Conservation (phyloP, 768 basidiomycete species). For the Clathrus columnatus region DNA sequence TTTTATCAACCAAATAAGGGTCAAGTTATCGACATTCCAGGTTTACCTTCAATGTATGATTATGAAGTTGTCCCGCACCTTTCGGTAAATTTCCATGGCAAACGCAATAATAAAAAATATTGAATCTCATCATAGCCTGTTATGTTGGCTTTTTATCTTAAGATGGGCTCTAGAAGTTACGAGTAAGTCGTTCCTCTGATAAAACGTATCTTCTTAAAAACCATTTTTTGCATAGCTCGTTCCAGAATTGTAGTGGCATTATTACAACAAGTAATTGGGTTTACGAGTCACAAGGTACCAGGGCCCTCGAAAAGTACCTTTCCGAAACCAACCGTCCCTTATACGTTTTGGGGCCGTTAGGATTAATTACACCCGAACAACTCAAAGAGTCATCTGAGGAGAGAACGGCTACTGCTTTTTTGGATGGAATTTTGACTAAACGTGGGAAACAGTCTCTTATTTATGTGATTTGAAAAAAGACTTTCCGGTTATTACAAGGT, state of each 20-base stretch:
- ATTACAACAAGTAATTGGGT: constrained; percentile 10
- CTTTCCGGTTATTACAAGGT: not conserved
- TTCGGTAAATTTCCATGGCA: not conserved
- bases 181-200: not conserved
- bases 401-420: constrained; percentile 12
- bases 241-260: constrained; percentile 13
- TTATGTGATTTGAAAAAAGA: constrained; percentile 12
- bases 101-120: not conserved
- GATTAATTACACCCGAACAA: not conserved
- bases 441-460: constrained; percentile 15
- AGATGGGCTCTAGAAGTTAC: not conserved
- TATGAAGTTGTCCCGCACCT: constrained; percentile 4
- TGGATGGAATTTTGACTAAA: constrained; percentile 11
- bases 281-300: constrained; percentile 13
- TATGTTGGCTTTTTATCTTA: not conserved
- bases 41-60: constrained; percentile 6
- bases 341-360: constrained; percentile 15
- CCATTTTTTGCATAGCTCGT: not conserved
- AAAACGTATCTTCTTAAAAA: not conserved
- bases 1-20: not conserved
- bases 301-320: constrained; percentile 11
- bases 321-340: constrained; percentile 7
- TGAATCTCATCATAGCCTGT: not conserved
- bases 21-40: not conserved
- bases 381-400: constrained; percentile 6